Evolutionary conservation across 768 basidiomycete species (phyloP), one percentile per base, ranked within the genome.

Genomic region (Xerocomus spinulosus): DNA sequence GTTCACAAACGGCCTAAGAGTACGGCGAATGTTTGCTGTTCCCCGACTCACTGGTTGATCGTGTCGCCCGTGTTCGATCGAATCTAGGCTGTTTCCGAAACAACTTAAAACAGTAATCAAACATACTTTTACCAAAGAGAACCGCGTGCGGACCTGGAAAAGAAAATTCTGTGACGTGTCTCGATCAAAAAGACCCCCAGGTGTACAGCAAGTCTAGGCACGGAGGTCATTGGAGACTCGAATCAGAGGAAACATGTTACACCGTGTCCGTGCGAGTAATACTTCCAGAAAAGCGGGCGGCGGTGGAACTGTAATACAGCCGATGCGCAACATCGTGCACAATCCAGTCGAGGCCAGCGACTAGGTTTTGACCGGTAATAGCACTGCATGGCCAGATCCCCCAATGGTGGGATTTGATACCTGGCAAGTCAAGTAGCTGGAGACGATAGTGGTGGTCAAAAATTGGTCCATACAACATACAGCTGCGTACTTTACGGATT

Each of bases 311-410:
- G 70, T 91, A 96, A 67, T 97, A 96, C 26, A 97, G 71, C 57
- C 94, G 77, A 35, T 79, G 77, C 4, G 91, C 93, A 44, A 97
- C 84, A 55, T 96, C 91, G 30, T 80, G 77, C 15, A 96, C 91
- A 21, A 92, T 79, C 95, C 95, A 97, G 63, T 94, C 83, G 24
- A 98, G 76, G 32, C 94, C 95, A 52, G 81, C 73, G 9, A 90
- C 75, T 14, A 97, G 73, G 63, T 94, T 91, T 48, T 81, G 70
- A 13, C 94, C 95, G 0, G 90, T 94, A 33, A 92, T 79, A 10
- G 95, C 95, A 53, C 92, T 95, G 73, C 94, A 98, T 5, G 92
- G 74, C 69, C 84, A 81, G 53, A 97, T 92, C 57, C 76, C 81
- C 91, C 92, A 96, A 51, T 84, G 78, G 61, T 97, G 95, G 9